Base-by-base conservation (phyloP, 805 yeast species). In the Lachancea sp. region DNA sequence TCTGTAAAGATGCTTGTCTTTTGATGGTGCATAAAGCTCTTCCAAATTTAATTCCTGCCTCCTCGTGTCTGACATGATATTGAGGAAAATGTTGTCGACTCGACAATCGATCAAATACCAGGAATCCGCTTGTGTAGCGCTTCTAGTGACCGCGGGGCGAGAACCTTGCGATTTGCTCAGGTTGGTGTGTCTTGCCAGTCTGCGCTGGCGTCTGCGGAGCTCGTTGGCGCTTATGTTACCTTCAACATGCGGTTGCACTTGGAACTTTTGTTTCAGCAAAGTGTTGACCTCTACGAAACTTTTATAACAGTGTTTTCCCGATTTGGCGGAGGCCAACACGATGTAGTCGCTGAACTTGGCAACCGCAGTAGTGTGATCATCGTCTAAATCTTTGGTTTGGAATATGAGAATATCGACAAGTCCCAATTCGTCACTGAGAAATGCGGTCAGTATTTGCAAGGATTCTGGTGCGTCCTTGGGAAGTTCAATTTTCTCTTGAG, bases 21-120 rank as follows among this genome's bases (percentile, higher is more conserved):
- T 69, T 18, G 66, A 65, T 12, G 66, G 63, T 26, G 74, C 71
- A 82, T 87, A 88, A 36, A 88, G 57, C 19, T 73, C 69, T 60
- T 88, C 96, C 58, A 90, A 70, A 55, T 85, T 79, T 51, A 91
- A 66, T 47, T 77, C 81, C 15, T 63, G 59, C 47, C 97, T 71
- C 61, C 91, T 77, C 34, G 79, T 81, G 3, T 72, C 70, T 0
- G 95, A 86, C 56, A 90, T 65, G 15, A 90, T 63, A 63, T 90
- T 95, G 27, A 90, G 73, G 44, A 71, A 75, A 3, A 88, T 74
- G 32, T 78, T 78, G 49, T 81, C 83, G 2, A 76, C 64, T 22
- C 72, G 69, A 40, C 87, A 75, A 54, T 87, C 88, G 39, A 89
- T 69, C 75, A 86, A 78, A 18, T 86, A 79, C 98, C 98, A 90